Conservation (phyloP, 2,329 filamentous ascomycete species). For the Sclerotinia spermophila region DNA sequence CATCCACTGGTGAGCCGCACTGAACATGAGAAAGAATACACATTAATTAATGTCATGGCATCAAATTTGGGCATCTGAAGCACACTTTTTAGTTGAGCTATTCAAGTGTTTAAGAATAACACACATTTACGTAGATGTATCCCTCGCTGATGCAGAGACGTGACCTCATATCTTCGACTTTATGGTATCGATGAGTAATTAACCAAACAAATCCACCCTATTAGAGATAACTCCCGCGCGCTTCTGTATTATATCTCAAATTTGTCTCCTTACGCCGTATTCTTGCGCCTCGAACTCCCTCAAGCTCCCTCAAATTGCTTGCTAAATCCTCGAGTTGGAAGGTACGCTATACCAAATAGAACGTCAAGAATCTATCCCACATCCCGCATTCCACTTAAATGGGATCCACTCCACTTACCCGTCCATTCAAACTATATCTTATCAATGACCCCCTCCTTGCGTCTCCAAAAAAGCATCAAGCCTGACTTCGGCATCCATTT, state of each 20-base stretch:
- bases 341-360: not conserved
- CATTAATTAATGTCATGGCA: not conserved
- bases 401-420: not conserved
- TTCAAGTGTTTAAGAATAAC: not conserved
- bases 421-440: not conserved
- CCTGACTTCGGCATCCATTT: not conserved
- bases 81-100: too few species aligned
- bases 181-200: not conserved
- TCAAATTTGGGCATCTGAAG: not conserved
- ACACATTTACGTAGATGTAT: not conserved
- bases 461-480: conserved; percentile 8
- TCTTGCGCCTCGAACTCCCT: not conserved
- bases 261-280: not conserved
- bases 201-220: not conserved
- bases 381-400: not conserved
- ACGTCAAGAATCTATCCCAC: not conserved
- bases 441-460: not conserved
- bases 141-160: not conserved
- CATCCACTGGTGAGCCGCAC: not conserved
- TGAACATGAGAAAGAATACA: not conserved
- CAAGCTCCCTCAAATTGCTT: too few species aligned
- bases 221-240: not conserved
- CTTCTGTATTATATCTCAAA: not conserved
- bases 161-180: not conserved
- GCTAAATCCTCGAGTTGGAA: not conserved